A percentile compares a stretch with the other conserved stretches of the same genome.
Evolutionary conservation across 1,284 basidiomycete species (phyloP).

Genomic region (Apiotrichum brassicae): DNA sequence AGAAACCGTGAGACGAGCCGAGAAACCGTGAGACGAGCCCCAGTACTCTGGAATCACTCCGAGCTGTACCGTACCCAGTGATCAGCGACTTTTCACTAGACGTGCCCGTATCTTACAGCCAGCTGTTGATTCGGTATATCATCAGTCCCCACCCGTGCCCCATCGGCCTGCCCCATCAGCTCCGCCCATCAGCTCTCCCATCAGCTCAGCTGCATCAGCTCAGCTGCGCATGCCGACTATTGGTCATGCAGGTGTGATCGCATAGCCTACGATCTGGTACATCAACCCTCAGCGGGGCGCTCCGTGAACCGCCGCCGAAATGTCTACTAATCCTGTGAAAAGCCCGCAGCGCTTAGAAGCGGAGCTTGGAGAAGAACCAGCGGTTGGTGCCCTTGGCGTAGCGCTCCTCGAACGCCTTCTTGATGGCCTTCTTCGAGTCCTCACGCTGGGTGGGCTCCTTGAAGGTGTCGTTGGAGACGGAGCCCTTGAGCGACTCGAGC

Average conservation of each 20-base stretch:
- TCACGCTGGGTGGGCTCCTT: slow-evolving; percentile 89
- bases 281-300: slow-evolving; percentile 7
- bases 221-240: no score
- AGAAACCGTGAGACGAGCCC: no score
- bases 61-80: no score
- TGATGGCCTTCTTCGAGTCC: slow-evolving; percentile 89
- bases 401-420: slow-evolving; percentile 89
- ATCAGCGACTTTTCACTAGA: no score
- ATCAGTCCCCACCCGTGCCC: no score
- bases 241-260: slow-evolving; percentile 19
- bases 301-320: not conserved
- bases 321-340: not conserved
- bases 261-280: slow-evolving; percentile 18
- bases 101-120: no score
- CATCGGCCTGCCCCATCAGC: no score
- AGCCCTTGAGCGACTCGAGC: slow-evolving; percentile 83
- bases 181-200: no score
- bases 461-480: slow-evolving; percentile 77
- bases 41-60: no score
- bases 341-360: slow-evolving; percentile 23
- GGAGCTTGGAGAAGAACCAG: slow-evolving; percentile 58
- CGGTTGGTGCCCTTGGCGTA: slow-evolving; percentile 87
- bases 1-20: no score
- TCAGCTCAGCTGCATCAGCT: no score
- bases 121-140: no score